These are phyloP conservation scores for Rhinocladiella mackenziei DNA, from an alignment of 2,329 filamentous ascomycete species.

Conservation along the genomic window DNA sequence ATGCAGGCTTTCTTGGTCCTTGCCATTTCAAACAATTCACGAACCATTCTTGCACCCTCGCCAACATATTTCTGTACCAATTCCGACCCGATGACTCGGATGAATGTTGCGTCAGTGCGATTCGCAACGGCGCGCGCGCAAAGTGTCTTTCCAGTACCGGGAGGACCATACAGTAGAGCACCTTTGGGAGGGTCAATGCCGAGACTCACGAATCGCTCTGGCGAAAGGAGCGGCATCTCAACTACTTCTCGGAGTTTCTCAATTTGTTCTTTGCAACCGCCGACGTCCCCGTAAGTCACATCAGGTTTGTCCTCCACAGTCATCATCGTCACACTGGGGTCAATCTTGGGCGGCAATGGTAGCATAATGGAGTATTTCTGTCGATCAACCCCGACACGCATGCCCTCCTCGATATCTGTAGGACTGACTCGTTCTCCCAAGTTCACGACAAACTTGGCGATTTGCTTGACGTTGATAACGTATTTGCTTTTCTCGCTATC, in stretches of 20 bases:
- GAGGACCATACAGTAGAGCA: conserved; percentile 90
- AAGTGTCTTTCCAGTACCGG: conserved; percentile 97
- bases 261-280: conserved; percentile 98
- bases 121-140: conserved; percentile 97
- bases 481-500: conserved; percentile 99
- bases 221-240: conserved; percentile 94
- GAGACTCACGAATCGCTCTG: conserved; percentile 96
- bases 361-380: conserved; percentile 99
- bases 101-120: conserved; percentile 96
- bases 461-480: conserved; percentile 99
- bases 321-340: conserved; percentile 99
- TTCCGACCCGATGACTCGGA: conserved; percentile 95
- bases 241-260: conserved; percentile 98
- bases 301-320: conserved; percentile 99
- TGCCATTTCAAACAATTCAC: conserved; percentile 98
- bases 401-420: conserved; percentile 98
- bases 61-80: conserved; percentile 98
- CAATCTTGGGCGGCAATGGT: conserved; percentile 94
- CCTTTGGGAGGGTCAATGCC: conserved; percentile 98
- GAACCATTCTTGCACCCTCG: conserved; percentile 96
- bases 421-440: conserved; percentile 94
- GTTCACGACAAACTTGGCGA: conserved; percentile 98
- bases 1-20: conserved; percentile 99
- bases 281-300: conserved; percentile 97
- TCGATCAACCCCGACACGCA: conserved; percentile 95